These are phyloP conservation scores for Testicularia cyperi DNA, from an alignment of 1,284 basidiomycete genomes.

Conservation along the genomic window DNA sequence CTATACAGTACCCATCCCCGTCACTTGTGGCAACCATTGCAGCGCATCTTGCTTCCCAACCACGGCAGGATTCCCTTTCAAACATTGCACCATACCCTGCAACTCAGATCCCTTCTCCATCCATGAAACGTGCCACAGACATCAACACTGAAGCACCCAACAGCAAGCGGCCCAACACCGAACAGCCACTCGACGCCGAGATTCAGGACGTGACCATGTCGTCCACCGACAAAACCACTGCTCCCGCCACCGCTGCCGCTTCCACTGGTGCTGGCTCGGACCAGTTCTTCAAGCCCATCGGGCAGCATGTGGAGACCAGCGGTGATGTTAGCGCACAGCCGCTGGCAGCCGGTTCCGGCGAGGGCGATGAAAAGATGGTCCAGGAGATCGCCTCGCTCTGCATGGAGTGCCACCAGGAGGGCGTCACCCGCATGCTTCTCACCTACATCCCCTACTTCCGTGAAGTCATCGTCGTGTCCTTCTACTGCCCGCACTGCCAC, in stretches of 20 bases:
- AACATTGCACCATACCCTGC: no score
- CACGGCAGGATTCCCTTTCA: no score
- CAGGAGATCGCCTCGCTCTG: constrained; percentile 79
- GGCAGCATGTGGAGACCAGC: constrained; percentile 34
- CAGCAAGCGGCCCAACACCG: constrained; percentile 32
- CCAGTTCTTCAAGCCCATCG: constrained; percentile 51
- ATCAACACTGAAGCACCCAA: constrained; percentile 19
- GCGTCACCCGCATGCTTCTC: constrained; percentile 84
- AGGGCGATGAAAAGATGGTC: constrained; percentile 44
- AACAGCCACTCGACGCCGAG: constrained; percentile 12
- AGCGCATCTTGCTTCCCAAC: no score
- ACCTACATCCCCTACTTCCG: constrained; percentile 95
- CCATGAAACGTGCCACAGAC: constrained; percentile 34
- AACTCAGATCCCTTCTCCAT: no score
- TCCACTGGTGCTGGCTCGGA: constrained; percentile 10
- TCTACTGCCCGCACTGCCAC: constrained; percentile 91
- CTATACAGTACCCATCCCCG: no score
- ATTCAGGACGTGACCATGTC: constrained; percentile 31
- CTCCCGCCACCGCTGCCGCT: no score
- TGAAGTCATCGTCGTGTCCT: constrained; percentile 94
- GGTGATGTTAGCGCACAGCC: constrained; percentile 3
- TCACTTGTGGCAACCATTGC: no score
- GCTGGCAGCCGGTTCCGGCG: constrained; percentile 8
- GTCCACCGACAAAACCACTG: constrained; percentile 2
- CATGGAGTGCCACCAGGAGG: constrained; percentile 91